These are phyloP conservation scores for Fonsecaea nubica DNA, from an alignment of 2,329 filamentous ascomycete species.

Conservation along the genomic window DNA sequence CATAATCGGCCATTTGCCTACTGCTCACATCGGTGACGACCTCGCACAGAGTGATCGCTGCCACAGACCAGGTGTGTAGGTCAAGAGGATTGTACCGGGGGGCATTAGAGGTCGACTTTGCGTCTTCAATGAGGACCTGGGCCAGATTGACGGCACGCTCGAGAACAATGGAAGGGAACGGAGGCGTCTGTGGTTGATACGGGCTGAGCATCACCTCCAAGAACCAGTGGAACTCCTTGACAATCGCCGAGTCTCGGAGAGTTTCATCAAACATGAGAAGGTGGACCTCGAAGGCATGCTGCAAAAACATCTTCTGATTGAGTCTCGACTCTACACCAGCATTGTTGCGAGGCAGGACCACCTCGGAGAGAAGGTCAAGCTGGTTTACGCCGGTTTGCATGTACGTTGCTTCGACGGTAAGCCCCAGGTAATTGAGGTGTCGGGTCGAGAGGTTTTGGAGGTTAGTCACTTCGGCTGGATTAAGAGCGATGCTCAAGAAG, in stretches of 20 bases:
- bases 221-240: slow-evolving; percentile 13
- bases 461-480: neutral
- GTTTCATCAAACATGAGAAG: neutral
- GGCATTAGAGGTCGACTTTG: neutral
- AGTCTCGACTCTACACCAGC: neutral
- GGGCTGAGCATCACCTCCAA: slow-evolving; percentile 4
- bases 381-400: slow-evolving; percentile 9
- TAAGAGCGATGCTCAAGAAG: slow-evolving; percentile 25
- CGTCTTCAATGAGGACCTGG: slow-evolving; percentile 8
- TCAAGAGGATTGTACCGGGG: slow-evolving; percentile 31
- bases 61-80: slow-evolving; percentile 27
- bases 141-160: slow-evolving; percentile 9
- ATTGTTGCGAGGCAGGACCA: neutral
- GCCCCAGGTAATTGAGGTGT: neutral
- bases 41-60: slow-evolving; percentile 32
- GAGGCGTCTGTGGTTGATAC: neutral
- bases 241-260: neutral
- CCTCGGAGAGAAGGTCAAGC: slow-evolving; percentile 6
- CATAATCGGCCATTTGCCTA: slow-evolving; percentile 9
- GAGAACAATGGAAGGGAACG: neutral
- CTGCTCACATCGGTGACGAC: slow-evolving; percentile 14
- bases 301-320: neutral
- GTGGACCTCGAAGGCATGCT: neutral
- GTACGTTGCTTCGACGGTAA: slow-evolving; percentile 11
- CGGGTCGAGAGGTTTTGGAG: neutral